These are phyloP conservation scores for Phytophthora boehmeriae DNA, from an alignment of 352 stramenopile genomes.

Conservation along the genomic window DNA sequence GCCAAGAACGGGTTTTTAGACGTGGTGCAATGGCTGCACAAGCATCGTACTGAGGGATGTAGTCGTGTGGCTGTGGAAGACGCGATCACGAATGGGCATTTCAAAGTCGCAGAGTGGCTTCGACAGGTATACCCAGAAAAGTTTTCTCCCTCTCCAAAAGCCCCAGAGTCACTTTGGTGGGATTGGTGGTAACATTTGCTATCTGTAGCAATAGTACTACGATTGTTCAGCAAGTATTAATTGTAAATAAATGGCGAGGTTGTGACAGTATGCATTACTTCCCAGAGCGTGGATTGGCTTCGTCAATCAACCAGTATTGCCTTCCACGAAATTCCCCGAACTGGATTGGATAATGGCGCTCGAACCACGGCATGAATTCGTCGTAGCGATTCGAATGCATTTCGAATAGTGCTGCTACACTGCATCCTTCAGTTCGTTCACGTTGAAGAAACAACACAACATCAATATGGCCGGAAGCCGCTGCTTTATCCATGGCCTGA, in stretches of 20 bases:
- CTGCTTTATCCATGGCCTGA: constrained; percentile 2
- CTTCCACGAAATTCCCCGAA: no score
- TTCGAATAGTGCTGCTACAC: no score
- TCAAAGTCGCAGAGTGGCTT: constrained; percentile 47
- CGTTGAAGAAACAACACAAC: constrained; percentile 17
- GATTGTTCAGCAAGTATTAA: no score
- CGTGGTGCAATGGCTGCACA: constrained; percentile 32
- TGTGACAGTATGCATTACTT: no score
- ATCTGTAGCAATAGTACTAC: no score
- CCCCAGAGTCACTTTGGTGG: constrained; percentile 1
- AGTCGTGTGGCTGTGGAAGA: constrained; percentile 32
- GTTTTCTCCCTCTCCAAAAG: not conserved
- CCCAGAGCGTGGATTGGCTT: no score
- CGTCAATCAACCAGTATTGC: no score
- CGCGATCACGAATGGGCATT: constrained; percentile 45
- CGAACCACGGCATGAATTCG: no score
- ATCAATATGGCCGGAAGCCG: constrained; percentile 6
- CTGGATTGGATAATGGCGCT: no score
- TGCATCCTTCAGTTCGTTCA: not conserved
- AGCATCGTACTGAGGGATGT: constrained; percentile 24
- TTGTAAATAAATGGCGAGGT: no score
- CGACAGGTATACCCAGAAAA: constrained; percentile 2
- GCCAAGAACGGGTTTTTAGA: constrained; percentile 24
- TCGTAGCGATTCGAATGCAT: no score
- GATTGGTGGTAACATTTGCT: not conserved